Conservation (phyloP, 2,329 filamentous ascomycete genomes). For the Alternaria infectoria region DNA sequence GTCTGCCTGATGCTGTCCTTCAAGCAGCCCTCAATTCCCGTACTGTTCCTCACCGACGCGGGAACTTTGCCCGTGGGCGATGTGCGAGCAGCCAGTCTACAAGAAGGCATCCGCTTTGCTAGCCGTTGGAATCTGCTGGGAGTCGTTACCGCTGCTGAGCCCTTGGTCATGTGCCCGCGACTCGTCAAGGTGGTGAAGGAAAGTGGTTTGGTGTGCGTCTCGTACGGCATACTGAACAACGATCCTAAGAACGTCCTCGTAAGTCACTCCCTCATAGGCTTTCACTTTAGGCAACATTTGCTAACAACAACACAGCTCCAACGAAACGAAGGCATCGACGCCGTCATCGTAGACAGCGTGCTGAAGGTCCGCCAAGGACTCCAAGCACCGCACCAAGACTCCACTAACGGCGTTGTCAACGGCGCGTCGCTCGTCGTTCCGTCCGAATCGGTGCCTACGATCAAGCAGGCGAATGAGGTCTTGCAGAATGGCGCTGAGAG, state of each 20-base stretch:
- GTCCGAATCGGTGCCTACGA: constrained; percentile 3
- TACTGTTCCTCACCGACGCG: constrained; percentile 91
- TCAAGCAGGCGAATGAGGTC: constrained; percentile 5
- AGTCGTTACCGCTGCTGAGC: constrained; percentile 86
- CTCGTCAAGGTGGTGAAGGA: constrained; percentile 94
- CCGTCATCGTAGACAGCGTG: constrained; percentile 95
- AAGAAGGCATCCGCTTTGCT: constrained; percentile 94
- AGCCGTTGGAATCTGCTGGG: constrained; percentile 93
- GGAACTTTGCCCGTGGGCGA: constrained; percentile 83
- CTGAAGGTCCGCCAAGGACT: constrained; percentile 91
- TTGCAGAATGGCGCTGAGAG: neutral
- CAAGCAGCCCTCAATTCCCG: constrained; percentile 96
- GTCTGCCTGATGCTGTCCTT: constrained; percentile 93
- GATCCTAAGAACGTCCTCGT: constrained; percentile 85
- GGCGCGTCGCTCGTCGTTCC: constrained; percentile 12
- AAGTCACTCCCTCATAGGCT: constrained; percentile 41
- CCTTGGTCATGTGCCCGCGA: constrained; percentile 85
- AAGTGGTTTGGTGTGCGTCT: constrained; percentile 90
- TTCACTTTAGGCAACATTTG: too few relatives aligned
- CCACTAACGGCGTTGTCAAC: neutral
- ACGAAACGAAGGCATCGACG: constrained; percentile 94
- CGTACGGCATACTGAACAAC: constrained; percentile 91
- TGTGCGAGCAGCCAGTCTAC: constrained; percentile 85
- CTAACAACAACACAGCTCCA: constrained; percentile 66
- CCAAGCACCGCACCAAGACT: constrained; percentile 54